A percentile compares a stretch with the other conserved stretches of the same genome.
phyloP scores from a whole-genome alignment of 106 monocot genomes.

The Gastrodia elata region DNA sequence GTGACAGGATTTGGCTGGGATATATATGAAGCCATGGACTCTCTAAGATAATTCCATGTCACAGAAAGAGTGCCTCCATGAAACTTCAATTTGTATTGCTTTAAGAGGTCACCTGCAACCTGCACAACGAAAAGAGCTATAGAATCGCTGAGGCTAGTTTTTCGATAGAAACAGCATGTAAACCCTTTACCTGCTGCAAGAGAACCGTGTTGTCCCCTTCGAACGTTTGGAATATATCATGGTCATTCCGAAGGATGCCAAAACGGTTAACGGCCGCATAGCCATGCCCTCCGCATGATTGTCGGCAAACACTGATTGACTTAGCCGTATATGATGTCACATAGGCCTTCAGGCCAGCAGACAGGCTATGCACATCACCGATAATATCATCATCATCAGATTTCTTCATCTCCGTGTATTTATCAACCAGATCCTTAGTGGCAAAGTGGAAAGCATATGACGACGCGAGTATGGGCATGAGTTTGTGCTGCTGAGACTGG shows the following conservation, averaged over 20 bases:
- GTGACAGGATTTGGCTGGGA: conserved; percentile 88
- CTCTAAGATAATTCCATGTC: conserved; percentile 90
- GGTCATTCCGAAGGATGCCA: conserved; percentile 78
- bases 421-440: conserved; percentile 46
- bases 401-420: conserved; percentile 79
- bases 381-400: conserved; percentile 57
- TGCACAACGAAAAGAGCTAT: conserved; percentile 16
- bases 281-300: conserved; percentile 94
- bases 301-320: conserved; percentile 70
- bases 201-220: conserved; percentile 99
- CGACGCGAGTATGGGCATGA: conserved; percentile 98
- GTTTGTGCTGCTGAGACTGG: conserved; percentile 89
- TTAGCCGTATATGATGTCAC: conserved; percentile 90
- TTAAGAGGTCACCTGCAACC: conserved; percentile 87
- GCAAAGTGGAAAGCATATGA: conserved; percentile 93
- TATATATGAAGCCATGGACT: conserved; percentile 72
- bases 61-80: conserved; percentile 66
- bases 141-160: neutral
- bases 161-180: neutral
- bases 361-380: conserved; percentile 77
- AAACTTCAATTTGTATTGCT: conserved; percentile 90
- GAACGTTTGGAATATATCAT: conserved; percentile 98
- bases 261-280: conserved; percentile 97
- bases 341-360: conserved; percentile 89
- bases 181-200: conserved; percentile 64